phyloP scores from a whole-genome alignment of 108 stramenopile genomes.

The Nitzschia putrida region DNA sequence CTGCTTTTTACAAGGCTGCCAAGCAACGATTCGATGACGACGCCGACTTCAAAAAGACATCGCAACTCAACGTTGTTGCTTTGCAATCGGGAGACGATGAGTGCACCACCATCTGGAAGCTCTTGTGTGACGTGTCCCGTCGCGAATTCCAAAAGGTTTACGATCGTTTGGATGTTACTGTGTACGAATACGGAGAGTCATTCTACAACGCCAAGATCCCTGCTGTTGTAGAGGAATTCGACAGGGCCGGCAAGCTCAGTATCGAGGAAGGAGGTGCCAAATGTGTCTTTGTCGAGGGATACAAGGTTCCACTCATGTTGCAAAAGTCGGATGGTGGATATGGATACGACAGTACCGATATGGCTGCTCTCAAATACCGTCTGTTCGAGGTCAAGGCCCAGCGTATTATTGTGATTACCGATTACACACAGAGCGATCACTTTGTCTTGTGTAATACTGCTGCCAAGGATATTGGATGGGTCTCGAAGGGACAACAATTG shows the following conservation, averaged over 20 bases:
- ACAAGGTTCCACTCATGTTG: conserved; percentile 93
- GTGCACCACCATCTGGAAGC: conserved; percentile 89
- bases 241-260: conserved; percentile 58
- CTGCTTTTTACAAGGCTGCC: conserved; percentile 97
- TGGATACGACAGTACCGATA: conserved; percentile 99
- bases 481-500: conserved; percentile 63
- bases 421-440: conserved; percentile 95
- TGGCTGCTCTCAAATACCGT: conserved; percentile 97
- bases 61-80: conserved; percentile 92
- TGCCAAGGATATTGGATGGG: conserved; percentile 92
- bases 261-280: conserved; percentile 93
- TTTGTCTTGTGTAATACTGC: conserved; percentile 95
- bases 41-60: conserved; percentile 92
- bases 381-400: conserved; percentile 71
- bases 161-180: conserved; percentile 89
- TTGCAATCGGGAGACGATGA: conserved; percentile 95
- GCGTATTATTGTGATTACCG: conserved; percentile 95
- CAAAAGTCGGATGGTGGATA: conserved; percentile 98
- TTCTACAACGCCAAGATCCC: conserved; percentile 99
- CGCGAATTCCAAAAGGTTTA: conserved; percentile 98
- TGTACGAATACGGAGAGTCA: conserved; percentile 95
- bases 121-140: conserved; percentile 92
- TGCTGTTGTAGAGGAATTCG: conserved; percentile 88
- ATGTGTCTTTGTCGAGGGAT: conserved; percentile 87
- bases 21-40: conserved; percentile 91